These are phyloP conservation scores for Globisporangium echinulatum DNA, from an alignment of 352 stramenopile genomes.

Conservation along the genomic window DNA sequence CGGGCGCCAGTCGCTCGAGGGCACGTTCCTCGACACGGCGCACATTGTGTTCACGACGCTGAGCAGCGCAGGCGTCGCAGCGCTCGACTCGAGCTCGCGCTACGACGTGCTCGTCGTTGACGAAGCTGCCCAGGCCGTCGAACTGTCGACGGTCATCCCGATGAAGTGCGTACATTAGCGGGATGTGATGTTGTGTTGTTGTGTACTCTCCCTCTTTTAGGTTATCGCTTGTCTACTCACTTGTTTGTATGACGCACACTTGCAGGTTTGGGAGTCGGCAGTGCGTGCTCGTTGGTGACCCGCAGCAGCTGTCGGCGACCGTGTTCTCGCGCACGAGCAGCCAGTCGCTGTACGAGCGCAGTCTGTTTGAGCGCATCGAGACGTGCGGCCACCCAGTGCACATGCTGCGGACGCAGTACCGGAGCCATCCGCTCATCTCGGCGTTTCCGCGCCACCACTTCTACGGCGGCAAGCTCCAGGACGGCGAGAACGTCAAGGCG, in stretches of 20 bases:
- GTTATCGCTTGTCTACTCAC: not conserved
- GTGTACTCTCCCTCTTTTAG: too few species aligned
- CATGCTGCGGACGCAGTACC: slow-evolving; percentile 86
- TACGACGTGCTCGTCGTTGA: slow-evolving; percentile 86
- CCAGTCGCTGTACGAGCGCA: slow-evolving; percentile 86
- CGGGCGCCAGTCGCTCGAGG: slow-evolving; percentile 74
- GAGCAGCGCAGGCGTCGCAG: slow-evolving; percentile 80
- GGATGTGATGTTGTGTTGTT: too few species aligned
- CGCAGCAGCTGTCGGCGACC: slow-evolving; percentile 91
- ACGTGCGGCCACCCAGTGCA: slow-evolving; percentile 83
- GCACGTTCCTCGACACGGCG: slow-evolving; percentile 85
- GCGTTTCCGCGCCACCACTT: slow-evolving; percentile 83
- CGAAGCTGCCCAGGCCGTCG: slow-evolving; percentile 82
- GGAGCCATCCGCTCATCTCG: slow-evolving; percentile 80
- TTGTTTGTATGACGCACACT: not conserved
- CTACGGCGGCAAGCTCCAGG: slow-evolving; percentile 78
- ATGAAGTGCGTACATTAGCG: slow-evolving; percentile 65
- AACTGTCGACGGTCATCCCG: slow-evolving; percentile 84
- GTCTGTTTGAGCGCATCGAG: slow-evolving; percentile 90
- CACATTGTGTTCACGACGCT: slow-evolving; percentile 92
- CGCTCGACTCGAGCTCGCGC: slow-evolving; percentile 64
- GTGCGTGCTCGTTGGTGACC: slow-evolving; percentile 91
- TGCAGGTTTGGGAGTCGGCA: slow-evolving; percentile 82
- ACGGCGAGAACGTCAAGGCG: slow-evolving; percentile 73
- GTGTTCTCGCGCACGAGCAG: slow-evolving; percentile 86